Percentiles rank a stretch among this genome's conserved stretches.
phyloP scores from a whole-genome alignment of 257 asterid species.

The Nicotiana obtusifolia region DNA sequence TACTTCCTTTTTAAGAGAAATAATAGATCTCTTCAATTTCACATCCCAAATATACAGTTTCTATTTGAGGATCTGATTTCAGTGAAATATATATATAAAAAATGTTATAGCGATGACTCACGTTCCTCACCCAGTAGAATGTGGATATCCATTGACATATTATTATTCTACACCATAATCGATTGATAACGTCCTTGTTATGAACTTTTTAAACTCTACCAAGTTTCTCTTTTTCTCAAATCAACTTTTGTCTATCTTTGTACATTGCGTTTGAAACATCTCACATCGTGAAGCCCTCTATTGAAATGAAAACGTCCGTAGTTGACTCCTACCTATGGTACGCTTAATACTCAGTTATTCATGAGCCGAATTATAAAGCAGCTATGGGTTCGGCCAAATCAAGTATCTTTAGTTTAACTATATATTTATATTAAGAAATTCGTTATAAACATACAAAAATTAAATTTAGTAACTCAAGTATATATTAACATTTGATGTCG shows the following conservation, averaged over 20 bases:
- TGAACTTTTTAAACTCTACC: neutral
- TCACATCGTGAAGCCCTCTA: neutral
- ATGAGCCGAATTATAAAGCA: too few species aligned
- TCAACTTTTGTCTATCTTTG: neutral
- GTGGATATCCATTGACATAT: neutral
- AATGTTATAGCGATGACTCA: too few species aligned
- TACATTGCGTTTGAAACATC: neutral
- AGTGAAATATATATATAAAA: too few species aligned
- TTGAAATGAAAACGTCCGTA: neutral
- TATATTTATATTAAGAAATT: too few species aligned
- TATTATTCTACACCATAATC: neutral
- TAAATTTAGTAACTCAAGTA: too few species aligned
- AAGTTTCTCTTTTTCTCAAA: neutral
- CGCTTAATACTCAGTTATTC: too few species aligned
- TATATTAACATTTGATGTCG: too few species aligned
- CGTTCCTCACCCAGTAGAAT: neutral
- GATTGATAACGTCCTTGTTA: neutral
- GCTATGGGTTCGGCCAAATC: too few species aligned
- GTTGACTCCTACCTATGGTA: too few species aligned
- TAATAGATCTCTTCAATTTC: neutral
- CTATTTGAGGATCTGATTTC: too few species aligned
- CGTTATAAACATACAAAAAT: too few species aligned
- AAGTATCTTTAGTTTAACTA: too few species aligned
- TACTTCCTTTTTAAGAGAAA: neutral
- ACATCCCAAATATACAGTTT: neutral